Percentiles rank a stretch among this genome's conserved stretches.
phyloP scores from a whole-genome alignment of 1,284 basidiomycete genomes.

The Quambalaria eucalypti region DNA sequence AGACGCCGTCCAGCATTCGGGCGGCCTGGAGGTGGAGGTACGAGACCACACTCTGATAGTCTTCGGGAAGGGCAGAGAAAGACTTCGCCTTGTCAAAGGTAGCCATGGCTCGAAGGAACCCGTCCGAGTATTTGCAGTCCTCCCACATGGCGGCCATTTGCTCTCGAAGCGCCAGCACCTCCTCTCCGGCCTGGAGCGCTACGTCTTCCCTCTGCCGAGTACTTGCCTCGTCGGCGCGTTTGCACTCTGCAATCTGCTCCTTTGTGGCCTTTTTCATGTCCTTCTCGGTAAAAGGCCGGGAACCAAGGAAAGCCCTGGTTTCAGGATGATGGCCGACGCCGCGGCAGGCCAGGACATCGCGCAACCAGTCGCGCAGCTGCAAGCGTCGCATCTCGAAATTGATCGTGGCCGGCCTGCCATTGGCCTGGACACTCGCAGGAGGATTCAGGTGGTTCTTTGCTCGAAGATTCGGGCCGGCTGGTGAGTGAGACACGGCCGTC shows the following conservation, averaged over 20 bases:
- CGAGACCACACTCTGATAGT: slow-evolving; percentile 38
- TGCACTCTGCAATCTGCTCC: slow-evolving; percentile 31
- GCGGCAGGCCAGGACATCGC: slow-evolving; percentile 39
- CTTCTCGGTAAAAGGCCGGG: slow-evolving; percentile 28
- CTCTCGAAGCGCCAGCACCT: slow-evolving; percentile 35
- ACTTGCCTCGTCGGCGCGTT: slow-evolving; percentile 27
- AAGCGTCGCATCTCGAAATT: slow-evolving; percentile 33
- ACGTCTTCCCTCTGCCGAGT: slow-evolving; percentile 32
- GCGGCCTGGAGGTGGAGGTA: slow-evolving; percentile 39
- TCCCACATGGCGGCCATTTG: slow-evolving; percentile 35
- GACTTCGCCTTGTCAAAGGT: slow-evolving; percentile 24
- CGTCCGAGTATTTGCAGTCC: slow-evolving; percentile 40
- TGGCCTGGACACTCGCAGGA: too few relatives aligned
- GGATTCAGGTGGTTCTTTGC: too few relatives aligned
- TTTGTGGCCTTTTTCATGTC: slow-evolving; percentile 21
- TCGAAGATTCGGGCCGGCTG: too few relatives aligned
- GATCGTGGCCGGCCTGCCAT: background rate
- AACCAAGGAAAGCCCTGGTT: slow-evolving; percentile 34
- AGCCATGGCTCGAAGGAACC: slow-evolving; percentile 36
- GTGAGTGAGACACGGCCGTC: too few relatives aligned
- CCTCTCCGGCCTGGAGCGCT: slow-evolving; percentile 32
- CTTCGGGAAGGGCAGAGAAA: slow-evolving; percentile 28
- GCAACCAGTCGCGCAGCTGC: slow-evolving; percentile 39
- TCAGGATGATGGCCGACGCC: slow-evolving; percentile 34
- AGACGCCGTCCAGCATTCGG: slow-evolving; percentile 36